Conservation (phyloP, 345 rosid genomes). For the Fremontodendron californicum region DNA sequence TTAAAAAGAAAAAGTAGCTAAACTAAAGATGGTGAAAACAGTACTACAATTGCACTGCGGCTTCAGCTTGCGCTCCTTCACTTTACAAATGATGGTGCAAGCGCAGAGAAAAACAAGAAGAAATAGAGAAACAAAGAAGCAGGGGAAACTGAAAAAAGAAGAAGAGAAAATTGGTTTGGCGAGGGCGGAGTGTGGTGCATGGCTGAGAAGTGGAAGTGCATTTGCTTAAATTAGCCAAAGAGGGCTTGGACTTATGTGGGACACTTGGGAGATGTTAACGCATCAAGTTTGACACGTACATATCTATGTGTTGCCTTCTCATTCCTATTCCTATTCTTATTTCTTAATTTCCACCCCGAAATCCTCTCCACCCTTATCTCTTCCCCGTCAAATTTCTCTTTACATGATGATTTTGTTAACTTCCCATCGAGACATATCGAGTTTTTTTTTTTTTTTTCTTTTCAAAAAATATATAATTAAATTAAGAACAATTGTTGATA, state of each 20-base stretch:
- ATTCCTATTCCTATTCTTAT: neutral
- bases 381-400: neutral
- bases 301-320: slow-evolving; percentile 12
- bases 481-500: no score
- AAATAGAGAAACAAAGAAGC: neutral
- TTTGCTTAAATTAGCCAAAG: slow-evolving; percentile 18
- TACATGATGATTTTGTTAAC: no score
- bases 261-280: slow-evolving; percentile 33
- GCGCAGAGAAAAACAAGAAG: neutral
- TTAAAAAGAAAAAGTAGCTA: neutral
- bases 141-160: neutral
- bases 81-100: neutral
- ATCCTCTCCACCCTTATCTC: neutral
- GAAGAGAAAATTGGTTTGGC: neutral
- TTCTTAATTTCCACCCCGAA: neutral
- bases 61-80: neutral
- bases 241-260: slow-evolving; percentile 19
- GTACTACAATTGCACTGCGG: neutral
- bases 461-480: no score
- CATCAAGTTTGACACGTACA: slow-evolving; percentile 29
- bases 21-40: neutral
- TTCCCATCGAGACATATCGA: no score
- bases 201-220: slow-evolving; percentile 30
- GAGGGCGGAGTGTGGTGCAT: slow-evolving; percentile 18
- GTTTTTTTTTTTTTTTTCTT: no score